Conservation (phyloP, 2,329 filamentous ascomycete genomes). For the Cladosporium sp. region DNA sequence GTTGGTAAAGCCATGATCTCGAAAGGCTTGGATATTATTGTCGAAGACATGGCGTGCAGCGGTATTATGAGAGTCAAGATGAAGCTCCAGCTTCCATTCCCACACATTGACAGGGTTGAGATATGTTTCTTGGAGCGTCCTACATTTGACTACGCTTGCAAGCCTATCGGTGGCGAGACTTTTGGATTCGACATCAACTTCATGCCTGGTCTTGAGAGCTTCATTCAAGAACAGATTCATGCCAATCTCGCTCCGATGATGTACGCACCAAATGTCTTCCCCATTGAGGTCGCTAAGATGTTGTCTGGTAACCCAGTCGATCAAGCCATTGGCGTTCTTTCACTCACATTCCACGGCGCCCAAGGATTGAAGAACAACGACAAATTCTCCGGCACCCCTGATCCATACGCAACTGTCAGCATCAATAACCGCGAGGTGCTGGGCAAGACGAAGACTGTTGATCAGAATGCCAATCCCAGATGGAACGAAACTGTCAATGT, state of each 20-base stretch:
- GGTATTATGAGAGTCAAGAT: slow-evolving; percentile 96
- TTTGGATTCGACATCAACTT: slow-evolving; percentile 99
- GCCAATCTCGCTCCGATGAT: slow-evolving; percentile 94
- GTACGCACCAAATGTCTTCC: slow-evolving; percentile 97
- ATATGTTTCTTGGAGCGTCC: slow-evolving; percentile 91
- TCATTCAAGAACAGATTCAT: slow-evolving; percentile 96
- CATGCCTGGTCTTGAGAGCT: slow-evolving; percentile 87
- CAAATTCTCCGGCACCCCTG: slow-evolving; percentile 86
- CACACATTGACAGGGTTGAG: slow-evolving; percentile 90
- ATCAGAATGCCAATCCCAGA: slow-evolving; percentile 79
- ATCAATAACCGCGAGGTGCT: slow-evolving; percentile 80
- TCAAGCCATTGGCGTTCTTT: slow-evolving; percentile 90
- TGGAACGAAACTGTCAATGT: slow-evolving; percentile 98
- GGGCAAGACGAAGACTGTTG: slow-evolving; percentile 83
- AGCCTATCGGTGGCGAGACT: slow-evolving; percentile 90
- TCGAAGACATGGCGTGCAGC: slow-evolving; percentile 95
- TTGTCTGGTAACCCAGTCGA: slow-evolving; percentile 90
- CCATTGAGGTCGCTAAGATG: slow-evolving; percentile 98
- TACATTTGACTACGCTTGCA: slow-evolving; percentile 94
- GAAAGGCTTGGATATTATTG: slow-evolving; percentile 95
- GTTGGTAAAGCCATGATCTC: slow-evolving; percentile 95
- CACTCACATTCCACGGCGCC: slow-evolving; percentile 86
- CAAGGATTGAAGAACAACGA: slow-evolving; percentile 93
- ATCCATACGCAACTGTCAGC: slow-evolving; percentile 84
- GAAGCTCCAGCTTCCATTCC: slow-evolving; percentile 94